phyloP scores from a whole-genome alignment of 805 yeast genomes.

The Yamadazyma laniorum region DNA sequence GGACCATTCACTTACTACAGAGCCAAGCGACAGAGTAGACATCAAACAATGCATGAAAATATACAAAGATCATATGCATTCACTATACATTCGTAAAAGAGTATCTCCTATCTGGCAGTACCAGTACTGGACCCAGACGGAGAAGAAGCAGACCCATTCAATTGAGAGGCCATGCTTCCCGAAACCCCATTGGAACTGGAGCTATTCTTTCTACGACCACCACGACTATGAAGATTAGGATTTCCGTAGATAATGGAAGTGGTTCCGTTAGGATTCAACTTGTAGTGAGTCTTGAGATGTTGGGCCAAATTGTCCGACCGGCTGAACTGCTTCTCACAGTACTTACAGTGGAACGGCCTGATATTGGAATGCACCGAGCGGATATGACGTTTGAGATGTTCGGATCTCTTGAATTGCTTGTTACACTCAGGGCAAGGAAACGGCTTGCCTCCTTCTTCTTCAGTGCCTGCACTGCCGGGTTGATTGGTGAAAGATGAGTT shows the following conservation, averaged over 20 bases:
- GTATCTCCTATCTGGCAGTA: background rate
- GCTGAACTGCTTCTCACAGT: slow-evolving; percentile 43
- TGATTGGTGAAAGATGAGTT: no score
- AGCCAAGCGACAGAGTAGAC: no score
- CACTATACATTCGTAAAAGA: no score
- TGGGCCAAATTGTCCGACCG: slow-evolving; percentile 45
- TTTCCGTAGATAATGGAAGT: slow-evolving; percentile 25
- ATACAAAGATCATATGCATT: background rate
- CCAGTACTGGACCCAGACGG: background rate
- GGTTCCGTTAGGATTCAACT: slow-evolving; percentile 32
- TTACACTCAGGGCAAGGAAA: slow-evolving; percentile 44
- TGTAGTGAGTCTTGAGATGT: slow-evolving; percentile 43
- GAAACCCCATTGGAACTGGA: background rate
- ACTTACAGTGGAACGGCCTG: slow-evolving; percentile 45
- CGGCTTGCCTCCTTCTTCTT: slow-evolving; percentile 21
- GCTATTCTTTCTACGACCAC: slow-evolving; percentile 38
- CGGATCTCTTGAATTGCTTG: slow-evolving; percentile 43
- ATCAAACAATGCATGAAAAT: no score
- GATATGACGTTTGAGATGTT: slow-evolving; percentile 43
- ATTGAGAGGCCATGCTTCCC: no score
- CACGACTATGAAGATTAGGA: slow-evolving; percentile 20
- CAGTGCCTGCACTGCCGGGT: background rate
- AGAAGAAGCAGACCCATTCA: background rate
- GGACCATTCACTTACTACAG: no score
- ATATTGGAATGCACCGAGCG: slow-evolving; percentile 45